Conservation (phyloP, 768 basidiomycete genomes). For the Russula abietina region DNA sequence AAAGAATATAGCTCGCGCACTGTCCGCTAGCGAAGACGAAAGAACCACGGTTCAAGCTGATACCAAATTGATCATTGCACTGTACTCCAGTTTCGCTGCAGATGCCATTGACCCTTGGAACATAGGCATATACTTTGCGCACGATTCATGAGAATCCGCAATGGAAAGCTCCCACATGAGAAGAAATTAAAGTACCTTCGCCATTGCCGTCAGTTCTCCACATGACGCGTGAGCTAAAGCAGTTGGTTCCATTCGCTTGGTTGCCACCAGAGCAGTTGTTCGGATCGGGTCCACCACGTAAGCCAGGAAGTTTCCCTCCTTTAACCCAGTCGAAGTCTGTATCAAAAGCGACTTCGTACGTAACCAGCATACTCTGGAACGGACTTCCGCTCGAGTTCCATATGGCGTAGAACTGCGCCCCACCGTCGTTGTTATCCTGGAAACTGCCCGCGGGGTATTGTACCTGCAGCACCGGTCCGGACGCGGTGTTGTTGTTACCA, state of each 20-base stretch:
- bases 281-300: constrained; percentile 60
- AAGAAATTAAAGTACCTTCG: constrained; percentile 48
- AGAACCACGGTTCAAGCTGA: constrained; percentile 62
- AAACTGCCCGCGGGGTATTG: constrained; percentile 60
- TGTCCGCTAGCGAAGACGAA: constrained; percentile 57
- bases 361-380: constrained; percentile 63
- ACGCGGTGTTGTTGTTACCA: constrained; percentile 17
- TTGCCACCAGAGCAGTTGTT: constrained; percentile 67
- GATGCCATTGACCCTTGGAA: constrained; percentile 55
- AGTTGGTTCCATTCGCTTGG: constrained; percentile 55
- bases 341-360: constrained; percentile 73
- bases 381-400: constrained; percentile 58
- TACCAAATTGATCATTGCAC: constrained; percentile 72
- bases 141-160: constrained; percentile 3
- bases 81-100: constrained; percentile 49
- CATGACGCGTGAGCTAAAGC: constrained; percentile 73
- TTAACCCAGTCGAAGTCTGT: constrained; percentile 61
- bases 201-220: constrained; percentile 61
- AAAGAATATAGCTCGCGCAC: constrained; percentile 39
- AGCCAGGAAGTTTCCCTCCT: constrained; percentile 72
- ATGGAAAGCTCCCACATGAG: neutral
- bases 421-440: constrained; percentile 48
- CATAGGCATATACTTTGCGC: constrained; percentile 69
- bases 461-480: constrained; percentile 44
- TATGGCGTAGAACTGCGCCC: constrained; percentile 59